Base-by-base conservation (phyloP, 345 rosid species). In the Brassica carinata region DNA sequence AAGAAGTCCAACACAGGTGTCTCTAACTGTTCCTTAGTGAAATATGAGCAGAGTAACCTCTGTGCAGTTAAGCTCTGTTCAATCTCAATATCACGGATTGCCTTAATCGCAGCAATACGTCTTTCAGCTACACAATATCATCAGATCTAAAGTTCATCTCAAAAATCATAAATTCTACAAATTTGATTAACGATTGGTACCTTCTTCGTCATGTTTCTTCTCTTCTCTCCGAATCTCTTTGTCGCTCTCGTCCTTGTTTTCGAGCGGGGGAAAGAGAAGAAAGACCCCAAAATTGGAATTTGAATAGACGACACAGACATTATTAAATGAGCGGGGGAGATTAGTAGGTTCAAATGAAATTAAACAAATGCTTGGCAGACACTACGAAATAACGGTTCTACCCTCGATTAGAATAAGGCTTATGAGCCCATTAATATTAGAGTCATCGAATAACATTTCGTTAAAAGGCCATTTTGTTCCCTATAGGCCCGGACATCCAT, bases 31-130 rank as follows among this genome's bases (percentile, higher is more conserved):
- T 87, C 89, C 71, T 89, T 71, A 0, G 67, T 77, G 45, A 89
- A 83, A 74, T 78, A 83, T 2, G 99, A 90, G 18, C 89, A 84
- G 2, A 91, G 88, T 78, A 91, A 87, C 13, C 86, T 89, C 74
- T 93, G n/a, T 53, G 83, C 86, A 27, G 93, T 89, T 51, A 88
- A 68, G 48, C 75, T 80, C 17, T 86, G 89, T 45, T 90, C 94
- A 69, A 90, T 84, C 82, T 90, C 90, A 71, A 90, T 87, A 74
- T 93, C 96, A 58, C 96, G 88, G 7, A 85, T 86, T 6, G 96
- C 91, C 66, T 89, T 93, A 18, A 90, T 83, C 61, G 96, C 98
- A 74, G 85, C 90, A 65, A 81, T 75, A 76, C 86, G 87, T 59
- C 93, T 84, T 67, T 95, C 89, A 72, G 86, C 98, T 93, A 83